Evolutionary conservation across 495 filamentous ascomycete species (phyloP).

Genomic region (Hapsidospora chrysogenum): DNA sequence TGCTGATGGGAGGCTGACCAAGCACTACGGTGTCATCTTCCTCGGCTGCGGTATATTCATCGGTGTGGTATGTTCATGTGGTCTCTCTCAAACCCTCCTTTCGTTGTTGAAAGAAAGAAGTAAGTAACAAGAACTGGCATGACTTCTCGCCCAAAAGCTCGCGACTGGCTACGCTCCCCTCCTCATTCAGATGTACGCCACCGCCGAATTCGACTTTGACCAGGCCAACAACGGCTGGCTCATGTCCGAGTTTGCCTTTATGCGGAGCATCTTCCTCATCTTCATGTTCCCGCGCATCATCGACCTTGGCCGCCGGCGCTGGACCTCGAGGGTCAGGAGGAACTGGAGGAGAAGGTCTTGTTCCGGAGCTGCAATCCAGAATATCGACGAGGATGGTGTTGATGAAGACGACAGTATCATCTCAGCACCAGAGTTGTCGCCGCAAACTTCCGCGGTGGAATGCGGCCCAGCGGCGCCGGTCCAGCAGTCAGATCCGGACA

Average conservation of each 20-base stretch:
- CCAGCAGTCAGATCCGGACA: too few relatives aligned
- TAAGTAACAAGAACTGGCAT: background rate
- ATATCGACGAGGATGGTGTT: too few relatives aligned
- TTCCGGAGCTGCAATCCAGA: too few relatives aligned
- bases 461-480: too few relatives aligned
- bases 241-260: slow-evolving; percentile 32
- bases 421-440: too few relatives aligned
- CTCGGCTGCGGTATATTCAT: slow-evolving; percentile 37
- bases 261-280: slow-evolving; percentile 36
- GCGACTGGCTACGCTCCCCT: slow-evolving; percentile 37
- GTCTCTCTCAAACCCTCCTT: background rate
- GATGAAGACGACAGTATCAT: too few relatives aligned
- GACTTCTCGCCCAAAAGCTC: slow-evolving; percentile 11
- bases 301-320: slow-evolving; percentile 18
- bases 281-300: slow-evolving; percentile 39
- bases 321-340: too few relatives aligned
- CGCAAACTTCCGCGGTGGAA: too few relatives aligned
- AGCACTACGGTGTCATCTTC: slow-evolving; percentile 33
- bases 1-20: slow-evolving; percentile 18
- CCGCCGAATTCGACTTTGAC: slow-evolving; percentile 33
- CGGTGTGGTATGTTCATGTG: slow-evolving; percentile 22
- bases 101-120: too few relatives aligned
- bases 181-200: slow-evolving; percentile 35
- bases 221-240: slow-evolving; percentile 35
- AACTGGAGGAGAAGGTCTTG: too few relatives aligned